phyloP scores from a whole-genome alignment of 2,329 filamentous ascomycete genomes.

The Epicoccum sorghinum region DNA sequence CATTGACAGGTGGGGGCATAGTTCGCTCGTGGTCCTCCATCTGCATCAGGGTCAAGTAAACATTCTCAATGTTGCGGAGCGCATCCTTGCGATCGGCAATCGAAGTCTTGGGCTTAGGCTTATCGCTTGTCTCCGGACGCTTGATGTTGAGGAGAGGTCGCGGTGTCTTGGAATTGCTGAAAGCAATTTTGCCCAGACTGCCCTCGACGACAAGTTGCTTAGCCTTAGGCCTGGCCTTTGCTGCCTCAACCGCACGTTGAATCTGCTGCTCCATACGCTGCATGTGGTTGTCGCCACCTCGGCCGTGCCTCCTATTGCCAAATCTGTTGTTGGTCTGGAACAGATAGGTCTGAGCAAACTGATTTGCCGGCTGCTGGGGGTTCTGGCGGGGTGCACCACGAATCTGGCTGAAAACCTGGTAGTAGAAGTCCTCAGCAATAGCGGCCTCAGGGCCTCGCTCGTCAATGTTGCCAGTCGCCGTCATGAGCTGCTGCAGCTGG shows the following conservation, averaged over 20 bases:
- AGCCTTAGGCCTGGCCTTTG: constrained; percentile 97
- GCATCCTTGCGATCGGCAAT: constrained; percentile 80
- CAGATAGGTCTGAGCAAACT: constrained; percentile 97
- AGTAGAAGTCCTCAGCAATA: constrained; percentile 94
- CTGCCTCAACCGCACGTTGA: constrained; percentile 93
- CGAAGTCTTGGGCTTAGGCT: constrained; percentile 53
- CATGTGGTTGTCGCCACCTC: constrained; percentile 93
- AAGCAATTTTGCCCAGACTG: constrained; percentile 95
- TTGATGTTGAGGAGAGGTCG: constrained; percentile 96
- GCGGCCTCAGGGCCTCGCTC: constrained; percentile 81
- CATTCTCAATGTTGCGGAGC: constrained; percentile 83
- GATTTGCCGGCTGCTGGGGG: constrained; percentile 89
- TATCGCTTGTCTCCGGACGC: constrained; percentile 72
- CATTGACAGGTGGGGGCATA: constrained; percentile 71
- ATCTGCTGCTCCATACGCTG: constrained; percentile 99
- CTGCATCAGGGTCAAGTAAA: constrained; percentile 87
- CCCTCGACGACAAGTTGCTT: constrained; percentile 96
- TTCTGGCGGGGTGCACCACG: constrained; percentile 87
- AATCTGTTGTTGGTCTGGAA: constrained; percentile 91
- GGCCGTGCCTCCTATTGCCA: constrained; percentile 75
- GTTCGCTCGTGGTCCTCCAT: constrained; percentile 91
- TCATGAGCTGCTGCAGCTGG: constrained; percentile 92
- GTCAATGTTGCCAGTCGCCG: constrained; percentile 85
- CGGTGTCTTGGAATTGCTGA: constrained; percentile 97
- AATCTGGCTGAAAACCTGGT: constrained; percentile 95